Base-by-base conservation (phyloP, 345 rosid genomes). In the Eucalyptus virginea region DNA sequence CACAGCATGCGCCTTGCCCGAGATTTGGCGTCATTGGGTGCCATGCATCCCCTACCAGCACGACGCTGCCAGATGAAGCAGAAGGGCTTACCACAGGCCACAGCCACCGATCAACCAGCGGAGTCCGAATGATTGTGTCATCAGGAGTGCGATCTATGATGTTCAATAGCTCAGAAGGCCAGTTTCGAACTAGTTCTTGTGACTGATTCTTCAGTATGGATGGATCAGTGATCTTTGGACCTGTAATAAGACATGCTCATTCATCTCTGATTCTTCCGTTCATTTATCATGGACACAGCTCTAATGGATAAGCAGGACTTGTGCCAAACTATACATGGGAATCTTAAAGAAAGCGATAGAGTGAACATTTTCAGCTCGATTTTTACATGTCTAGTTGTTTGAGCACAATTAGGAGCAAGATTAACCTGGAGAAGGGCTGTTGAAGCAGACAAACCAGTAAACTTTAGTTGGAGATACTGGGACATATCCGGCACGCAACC, bases 11-110 rank as follows among this genome's bases (percentile, higher is more conserved):
- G 11, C 98, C 99, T 93, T 97, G 98, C 13, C 99, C 99, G 1
- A 98, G 97, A 89, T 97, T 96, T 9, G 99, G 99, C 54, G 99
- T 98, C 99, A 98, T 97, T 24, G 98, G 99, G 88, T 98, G 98
- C 98, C 99, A 98, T 8, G 99, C 99, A 89, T 98, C 97, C 81
- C 98, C 98, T 6, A 94, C 98, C 30, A 95, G 93, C 52, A 97
- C 99, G 11, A 96, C 94, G 49, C 89, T 86, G 14, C 97, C 96
- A 44, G 90, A 90, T 49, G 97, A 98, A 87, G 97, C 96, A 2
- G 94, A 88, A 88, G 99, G 97, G 92, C 94, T 93, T 17, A 94
- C 72, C 10, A 87, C 92, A 4, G 98, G 98, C 99, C 99, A 97
- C 37, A 95, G 91, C 99, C 99, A 95, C 48, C 99, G 95, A 91